Evolutionary conservation across 2,329 filamentous ascomycete species (phyloP), one percentile per base, ranked within the genome.

Genomic region (Ophiostoma sp.): DNA sequence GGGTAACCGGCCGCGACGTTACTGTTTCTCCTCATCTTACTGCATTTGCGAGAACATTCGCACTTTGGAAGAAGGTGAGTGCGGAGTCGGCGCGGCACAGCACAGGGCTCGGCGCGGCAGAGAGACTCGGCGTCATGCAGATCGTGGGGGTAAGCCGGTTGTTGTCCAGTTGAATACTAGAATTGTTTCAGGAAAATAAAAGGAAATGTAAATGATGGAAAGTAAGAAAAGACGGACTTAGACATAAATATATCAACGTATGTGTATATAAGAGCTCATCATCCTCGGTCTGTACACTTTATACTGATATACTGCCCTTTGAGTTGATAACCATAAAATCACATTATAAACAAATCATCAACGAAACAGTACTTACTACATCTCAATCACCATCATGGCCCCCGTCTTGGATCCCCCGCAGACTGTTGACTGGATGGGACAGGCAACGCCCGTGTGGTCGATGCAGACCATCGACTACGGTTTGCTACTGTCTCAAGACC

Each of bases 381-480:
- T 22, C 48, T 45, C 52, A 28, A 15, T n/a, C n/a, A 50, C 5
- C 55, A 71, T 61, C 42, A 71, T 71, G 69, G 69, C 69, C 45
- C 69, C 69, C 25, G 45, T 45, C 28, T 55, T 80, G 52, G 82
- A 85, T 75, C 73, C 80, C 69, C 83, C 83, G 5, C 78, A 84
- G 79, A 85, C 83, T 57, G 83, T 86, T 73, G 81, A 84, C 73
- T 87, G 85, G 85, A 83, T 84, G 76, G 85, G 85, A 77, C 83
- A 83, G 77, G 78, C 82, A 75, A 84, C 86, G 55, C 85, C 85
- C n/a, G 81, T 87, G 78, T 87, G 84, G 79, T 78, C 82, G 73
- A 85, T 87, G 84, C 81, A 85, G 78, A 87, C 85, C 36, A 82
- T 89, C 77, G 81, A 86, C 81, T 88, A 85, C 77, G 83, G 82